Conservation (phyloP, 148 eudicot species). For the Polygonum maritimum region DNA sequence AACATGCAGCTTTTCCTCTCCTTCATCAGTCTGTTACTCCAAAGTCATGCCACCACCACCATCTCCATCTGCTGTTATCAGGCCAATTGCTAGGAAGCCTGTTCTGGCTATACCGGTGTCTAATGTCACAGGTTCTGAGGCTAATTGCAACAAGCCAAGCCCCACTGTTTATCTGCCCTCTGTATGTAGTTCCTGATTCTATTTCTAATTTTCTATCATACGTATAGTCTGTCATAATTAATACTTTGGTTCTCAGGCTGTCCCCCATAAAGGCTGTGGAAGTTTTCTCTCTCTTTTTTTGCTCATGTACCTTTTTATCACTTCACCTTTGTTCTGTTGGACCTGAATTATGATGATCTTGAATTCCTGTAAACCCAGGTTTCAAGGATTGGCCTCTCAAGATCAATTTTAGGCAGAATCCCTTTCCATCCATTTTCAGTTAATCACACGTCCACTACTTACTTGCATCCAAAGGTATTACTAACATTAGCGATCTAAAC, state of each 20-base stretch:
- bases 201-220: not conserved
- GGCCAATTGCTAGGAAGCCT: slow-evolving; percentile 50
- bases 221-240: no score
- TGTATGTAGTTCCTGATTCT: not conserved
- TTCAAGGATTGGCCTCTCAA: not conserved
- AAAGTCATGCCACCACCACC: slow-evolving; percentile 20
- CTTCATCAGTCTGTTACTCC: slow-evolving; percentile 60
- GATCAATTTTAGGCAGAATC: not conserved
- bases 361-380: not conserved
- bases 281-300: no score
- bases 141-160: not conserved
- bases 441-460: no score
- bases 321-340: not conserved
- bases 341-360: no score
- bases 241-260: no score
- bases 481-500: no score
- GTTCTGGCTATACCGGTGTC: slow-evolving; percentile 16
- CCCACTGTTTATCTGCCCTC: slow-evolving; percentile 5
- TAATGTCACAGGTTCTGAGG: slow-evolving; percentile 11
- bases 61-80: slow-evolving; percentile 22
- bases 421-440: not conserved
- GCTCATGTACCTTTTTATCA: not conserved
- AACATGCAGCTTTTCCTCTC: slow-evolving; percentile 73
- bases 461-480: no score
- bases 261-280: no score